Conservation (phyloP, 345 rosid species). For the Hibiscus tridactylites region DNA sequence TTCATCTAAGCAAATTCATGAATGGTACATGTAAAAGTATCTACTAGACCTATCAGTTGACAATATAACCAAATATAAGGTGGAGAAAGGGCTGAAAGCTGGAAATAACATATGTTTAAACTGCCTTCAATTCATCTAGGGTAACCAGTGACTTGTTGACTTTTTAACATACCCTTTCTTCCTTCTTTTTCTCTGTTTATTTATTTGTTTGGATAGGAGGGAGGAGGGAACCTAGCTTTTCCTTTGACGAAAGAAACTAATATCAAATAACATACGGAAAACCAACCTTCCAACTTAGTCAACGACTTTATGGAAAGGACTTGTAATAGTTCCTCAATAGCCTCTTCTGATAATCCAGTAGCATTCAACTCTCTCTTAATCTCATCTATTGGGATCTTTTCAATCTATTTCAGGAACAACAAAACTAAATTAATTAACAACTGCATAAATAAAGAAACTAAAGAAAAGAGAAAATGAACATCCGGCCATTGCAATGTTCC, state of each 20-base stretch:
- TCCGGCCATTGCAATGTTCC: slow-evolving; percentile 3
- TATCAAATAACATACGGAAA: slow-evolving; percentile 3
- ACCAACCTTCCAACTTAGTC: slow-evolving; percentile 68
- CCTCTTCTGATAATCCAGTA: slow-evolving; percentile 60
- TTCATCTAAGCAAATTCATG: not conserved
- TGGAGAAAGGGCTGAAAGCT: too few species aligned
- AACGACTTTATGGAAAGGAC: slow-evolving; percentile 24
- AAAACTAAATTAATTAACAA: not conserved
- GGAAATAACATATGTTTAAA: not conserved
- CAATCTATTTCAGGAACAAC: slow-evolving; percentile 41
- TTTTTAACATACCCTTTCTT: not conserved
- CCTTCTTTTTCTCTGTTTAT: not conserved
- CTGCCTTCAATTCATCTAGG: not conserved
- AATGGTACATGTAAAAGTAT: not conserved
- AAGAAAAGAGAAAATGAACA: not conserved
- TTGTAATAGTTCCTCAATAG: slow-evolving; percentile 57
- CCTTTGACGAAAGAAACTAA: not conserved
- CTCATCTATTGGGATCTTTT: slow-evolving; percentile 65
- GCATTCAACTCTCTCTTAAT: slow-evolving; percentile 63
- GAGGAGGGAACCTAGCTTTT: not conserved
- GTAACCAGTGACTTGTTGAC: not conserved
- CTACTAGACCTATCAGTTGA: not conserved
- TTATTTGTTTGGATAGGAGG: not conserved
- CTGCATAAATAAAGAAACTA: not conserved
- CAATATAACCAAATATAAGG: not conserved